A percentile compares a stretch with the other conserved stretches of the same genome.
Conservation (phyloP, 2,329 filamentous ascomycete species). For the Boeremia lycopersici region DNA sequence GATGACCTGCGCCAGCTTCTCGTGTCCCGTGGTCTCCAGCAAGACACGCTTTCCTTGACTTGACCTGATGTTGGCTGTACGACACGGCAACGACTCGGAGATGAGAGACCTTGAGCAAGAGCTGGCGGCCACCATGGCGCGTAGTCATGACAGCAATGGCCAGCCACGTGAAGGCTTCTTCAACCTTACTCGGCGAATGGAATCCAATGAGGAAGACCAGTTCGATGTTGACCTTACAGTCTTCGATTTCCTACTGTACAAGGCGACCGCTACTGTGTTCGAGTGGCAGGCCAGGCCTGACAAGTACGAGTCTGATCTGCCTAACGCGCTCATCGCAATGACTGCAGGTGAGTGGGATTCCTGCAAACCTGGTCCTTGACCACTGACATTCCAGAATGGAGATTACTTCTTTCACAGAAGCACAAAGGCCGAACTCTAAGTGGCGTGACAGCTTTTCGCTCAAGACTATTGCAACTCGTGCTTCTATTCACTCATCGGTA, state of each 20-base stretch:
- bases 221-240: constrained; percentile 61
- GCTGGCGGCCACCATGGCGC: constrained; percentile 26
- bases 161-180: constrained; percentile 38
- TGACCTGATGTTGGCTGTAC: constrained; percentile 23
- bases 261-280: constrained; percentile 53
- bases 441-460: constrained; percentile 54
- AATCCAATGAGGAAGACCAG: constrained; percentile 45
- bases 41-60: not conserved
- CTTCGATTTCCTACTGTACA: constrained; percentile 61
- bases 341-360: constrained; percentile 34
- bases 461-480: constrained; percentile 56
- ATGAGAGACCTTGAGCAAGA: constrained; percentile 34
- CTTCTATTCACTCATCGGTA: constrained; percentile 53
- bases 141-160: constrained; percentile 20
- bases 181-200: constrained; percentile 42
- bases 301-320: constrained; percentile 40
- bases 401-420: constrained; percentile 50
- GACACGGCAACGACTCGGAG: constrained; percentile 17
- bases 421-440: constrained; percentile 46
- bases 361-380: not conserved
- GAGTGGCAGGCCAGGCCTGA: constrained; percentile 39
- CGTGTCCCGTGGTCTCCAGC: constrained; percentile 14
- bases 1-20: constrained; percentile 12
- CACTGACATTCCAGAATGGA: constrained; percentile 47
- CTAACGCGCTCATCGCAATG: constrained; percentile 41